Conservation (phyloP, 176 grass and related monocot genomes). For the Avena atlantica region DNA sequence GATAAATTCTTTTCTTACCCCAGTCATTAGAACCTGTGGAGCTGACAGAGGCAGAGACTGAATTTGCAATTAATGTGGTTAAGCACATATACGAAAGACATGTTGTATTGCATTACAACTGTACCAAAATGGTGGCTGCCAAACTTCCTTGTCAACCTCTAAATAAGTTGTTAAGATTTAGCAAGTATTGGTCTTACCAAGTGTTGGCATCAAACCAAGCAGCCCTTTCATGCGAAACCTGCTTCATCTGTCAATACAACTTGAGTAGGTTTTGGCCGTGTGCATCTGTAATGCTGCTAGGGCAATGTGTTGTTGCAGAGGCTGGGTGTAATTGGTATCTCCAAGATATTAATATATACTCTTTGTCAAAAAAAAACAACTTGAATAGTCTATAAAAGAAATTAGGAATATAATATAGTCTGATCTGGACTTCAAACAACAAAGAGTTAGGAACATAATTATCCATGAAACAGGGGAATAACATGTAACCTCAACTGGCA, state of each 20-base stretch:
- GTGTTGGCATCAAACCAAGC: background rate
- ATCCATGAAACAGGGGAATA: background rate
- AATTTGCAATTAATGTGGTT: slow-evolving; percentile 84
- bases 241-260: slow-evolving; percentile 14
- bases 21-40: slow-evolving; percentile 79
- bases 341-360: too few relatives aligned
- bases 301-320: too few relatives aligned
- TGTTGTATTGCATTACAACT: slow-evolving; percentile 90
- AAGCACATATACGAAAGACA: slow-evolving; percentile 84
- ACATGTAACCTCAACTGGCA: too few relatives aligned
- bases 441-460: background rate
- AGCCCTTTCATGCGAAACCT: background rate
- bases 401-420: slow-evolving; percentile 20
- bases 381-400: background rate
- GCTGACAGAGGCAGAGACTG: slow-evolving; percentile 86
- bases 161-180: background rate
- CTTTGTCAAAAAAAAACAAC: too few relatives aligned
- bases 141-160: background rate
- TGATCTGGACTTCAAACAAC: slow-evolving; percentile 16
- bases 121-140: slow-evolving; percentile 35
- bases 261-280: background rate
- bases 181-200: background rate
- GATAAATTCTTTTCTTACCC: slow-evolving; percentile 31
- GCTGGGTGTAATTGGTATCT: too few relatives aligned
- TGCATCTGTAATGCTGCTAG: too few relatives aligned